Evolutionary conservation across 768 basidiomycete genomes (phyloP).

Genomic region (Auricularia auricula-judae): DNA sequence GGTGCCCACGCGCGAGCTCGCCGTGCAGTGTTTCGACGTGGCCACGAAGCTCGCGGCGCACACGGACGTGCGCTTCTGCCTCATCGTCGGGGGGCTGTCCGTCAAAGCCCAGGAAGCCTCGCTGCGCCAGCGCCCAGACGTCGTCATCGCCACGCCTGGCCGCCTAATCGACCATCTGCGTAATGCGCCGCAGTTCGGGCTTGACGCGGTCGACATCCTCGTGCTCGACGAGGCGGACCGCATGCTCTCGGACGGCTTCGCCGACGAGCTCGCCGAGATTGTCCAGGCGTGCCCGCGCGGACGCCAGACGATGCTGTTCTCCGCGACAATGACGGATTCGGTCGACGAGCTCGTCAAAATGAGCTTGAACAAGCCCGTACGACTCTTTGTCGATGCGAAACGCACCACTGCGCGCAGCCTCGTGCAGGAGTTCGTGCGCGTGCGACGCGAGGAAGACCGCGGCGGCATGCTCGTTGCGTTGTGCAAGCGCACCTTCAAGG

Average conservation of each 20-base stretch:
- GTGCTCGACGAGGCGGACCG: constrained; percentile 97
- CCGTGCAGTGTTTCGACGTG: constrained; percentile 91
- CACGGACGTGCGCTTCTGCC: constrained; percentile 82
- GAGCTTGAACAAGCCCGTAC: constrained; percentile 84
- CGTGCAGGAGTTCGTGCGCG: constrained; percentile 90
- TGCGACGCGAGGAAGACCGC: constrained; percentile 68
- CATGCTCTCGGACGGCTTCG: constrained; percentile 93
- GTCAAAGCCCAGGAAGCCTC: constrained; percentile 83
- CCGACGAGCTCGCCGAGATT: constrained; percentile 89
- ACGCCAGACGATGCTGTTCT: constrained; percentile 97
- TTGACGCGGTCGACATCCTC: constrained; percentile 86
- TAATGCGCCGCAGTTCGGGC: constrained; percentile 86
- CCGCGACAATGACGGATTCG: constrained; percentile 97
- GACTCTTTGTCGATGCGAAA: constrained; percentile 93
- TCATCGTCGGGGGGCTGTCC: constrained; percentile 93
- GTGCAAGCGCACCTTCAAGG: constrained; percentile 81
- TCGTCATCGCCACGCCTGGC: constrained; percentile 94
- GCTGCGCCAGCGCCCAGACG: constrained; percentile 79
- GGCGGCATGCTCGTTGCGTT: constrained; percentile 67
- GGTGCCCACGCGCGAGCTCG: constrained; percentile 91
- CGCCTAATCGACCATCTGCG: constrained; percentile 95
- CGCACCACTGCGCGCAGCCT: constrained; percentile 75
- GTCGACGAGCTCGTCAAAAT: constrained; percentile 89
- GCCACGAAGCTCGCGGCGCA: constrained; percentile 73
- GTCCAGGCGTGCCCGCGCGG: constrained; percentile 79